Evolutionary conservation across 306 rosid genomes (phyloP), one percentile per base, ranked within the genome.

Genomic region (Prunus kanzakura): DNA sequence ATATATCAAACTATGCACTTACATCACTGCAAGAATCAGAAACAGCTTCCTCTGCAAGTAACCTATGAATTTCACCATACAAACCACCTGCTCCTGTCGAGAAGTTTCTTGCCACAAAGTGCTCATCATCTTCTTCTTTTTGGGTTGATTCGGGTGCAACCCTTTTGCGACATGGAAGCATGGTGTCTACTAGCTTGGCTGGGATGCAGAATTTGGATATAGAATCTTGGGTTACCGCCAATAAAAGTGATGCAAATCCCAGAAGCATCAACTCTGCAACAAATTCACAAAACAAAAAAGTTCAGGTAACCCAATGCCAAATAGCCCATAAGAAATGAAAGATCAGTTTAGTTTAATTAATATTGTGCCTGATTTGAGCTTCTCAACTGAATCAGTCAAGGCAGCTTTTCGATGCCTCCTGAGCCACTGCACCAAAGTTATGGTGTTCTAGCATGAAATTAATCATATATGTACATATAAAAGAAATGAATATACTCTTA

Each of bases 171-270:
- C 87, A 81, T 27, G 85, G 87, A 65, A 84, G 85, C 87, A 84
- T 84, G 30, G 15, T 78, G 69, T 84, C 9, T 50, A 64, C 85
- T 13, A 54, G 2, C 8, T 29, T 74, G 27, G 18, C 38, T 16
- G 87, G 70, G 69, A 81, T 74, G 67, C 84, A 84, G 3, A 84
- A 80, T 73, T 80, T 84, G 6, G 82, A 9, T 73, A 81, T 84
- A 6, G 0, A 54, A 56, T 78, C 64, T 57, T 84, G 87, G 14
- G 78, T 80, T 50, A 74, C 64, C 1, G 78, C 56, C 63, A 84
- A 51, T 25, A 84, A 50, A 30, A 84, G 82, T 49, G 87, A 84
- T 25, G 80, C 76, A 69, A 84, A 80, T 45, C 87, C 87, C 73
- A 84, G 47, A 35, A 80, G 80, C 77, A 80, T 84, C 80, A 84